Evolutionary conservation across 2,329 filamentous ascomycete genomes (phyloP).

Genomic region (Teratosphaeria nubilosa): DNA sequence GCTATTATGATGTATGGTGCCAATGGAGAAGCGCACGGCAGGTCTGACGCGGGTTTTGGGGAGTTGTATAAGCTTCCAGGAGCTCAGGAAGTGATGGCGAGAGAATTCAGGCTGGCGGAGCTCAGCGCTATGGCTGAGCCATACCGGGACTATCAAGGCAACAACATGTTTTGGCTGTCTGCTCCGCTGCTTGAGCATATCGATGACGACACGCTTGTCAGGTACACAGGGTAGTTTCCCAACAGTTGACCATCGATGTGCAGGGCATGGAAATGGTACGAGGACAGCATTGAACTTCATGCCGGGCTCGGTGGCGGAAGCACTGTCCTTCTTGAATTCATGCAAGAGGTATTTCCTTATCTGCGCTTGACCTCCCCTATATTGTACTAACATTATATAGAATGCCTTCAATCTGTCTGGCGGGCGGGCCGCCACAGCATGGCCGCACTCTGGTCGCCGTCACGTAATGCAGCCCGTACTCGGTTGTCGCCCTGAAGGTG

Average conservation of each 20-base stretch:
- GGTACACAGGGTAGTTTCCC: no score
- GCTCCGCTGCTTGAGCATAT: slow-evolving; percentile 17
- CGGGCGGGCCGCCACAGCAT: slow-evolving; percentile 13
- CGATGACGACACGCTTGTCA: slow-evolving; percentile 16
- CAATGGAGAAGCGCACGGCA: slow-evolving; percentile 22
- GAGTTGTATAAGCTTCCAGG: slow-evolving; percentile 21
- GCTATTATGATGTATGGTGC: slow-evolving; percentile 23
- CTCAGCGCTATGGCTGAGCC: slow-evolving; percentile 17
- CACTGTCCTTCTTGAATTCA: slow-evolving; percentile 20
- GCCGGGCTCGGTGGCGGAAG: slow-evolving; percentile 13
- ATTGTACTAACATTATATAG: background rate
- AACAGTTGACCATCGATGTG: background rate
- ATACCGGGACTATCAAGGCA: slow-evolving; percentile 13
- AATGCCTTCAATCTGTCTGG: slow-evolving; percentile 11
- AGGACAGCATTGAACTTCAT: slow-evolving; percentile 10
- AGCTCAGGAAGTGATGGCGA: slow-evolving; percentile 13
- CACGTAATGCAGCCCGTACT: slow-evolving; percentile 19
- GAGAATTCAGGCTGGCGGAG: slow-evolving; percentile 13
- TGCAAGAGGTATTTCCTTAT: slow-evolving; percentile 13
- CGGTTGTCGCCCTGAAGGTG: slow-evolving; percentile 9
- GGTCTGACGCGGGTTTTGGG: slow-evolving; percentile 18
- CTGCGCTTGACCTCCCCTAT: background rate
- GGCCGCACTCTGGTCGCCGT: slow-evolving; percentile 16
- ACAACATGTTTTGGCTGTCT: slow-evolving; percentile 16
- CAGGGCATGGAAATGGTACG: slow-evolving; percentile 21